Evolutionary conservation across 495 filamentous ascomycete genomes (phyloP), one percentile per base, ranked within the genome.

Genomic region (Pyrenopolyporus hunteri): DNA sequence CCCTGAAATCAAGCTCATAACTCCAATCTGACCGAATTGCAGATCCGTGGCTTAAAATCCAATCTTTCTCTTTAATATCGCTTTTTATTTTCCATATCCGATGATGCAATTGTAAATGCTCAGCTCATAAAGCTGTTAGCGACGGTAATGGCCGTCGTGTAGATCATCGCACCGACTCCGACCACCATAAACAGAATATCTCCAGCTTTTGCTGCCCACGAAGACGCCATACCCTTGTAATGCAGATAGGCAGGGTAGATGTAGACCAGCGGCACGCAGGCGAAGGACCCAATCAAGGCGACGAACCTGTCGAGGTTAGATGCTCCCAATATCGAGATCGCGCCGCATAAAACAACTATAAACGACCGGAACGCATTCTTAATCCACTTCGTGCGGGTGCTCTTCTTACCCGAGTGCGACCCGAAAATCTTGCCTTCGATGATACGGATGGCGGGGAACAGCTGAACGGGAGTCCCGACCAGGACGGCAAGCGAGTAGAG

Each of bases 241-340:
- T 89, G 86, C 52, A 88, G 63, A 45, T 73, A 84, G 3, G 85
- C 77, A 51, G 94, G 95, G 73, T 98, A 98, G 31, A 98, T 92
- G 71, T 97, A 97, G 40, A 98, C 93, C 43, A 98, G 76, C 8
- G 94, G 94, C 54, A 98, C 81, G 45, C 85, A 88, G 2, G 85
- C 85, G 53, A 85, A 81, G 14, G 74, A 79, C 0, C 85, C 85
- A 58, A 87, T 87, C 20, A 88, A 67, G 0, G 85, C 82, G 0
- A 88, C 85, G 55, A 88, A 88, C 40, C 80, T 80, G 67, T 88
- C 85, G 35, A 88, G 68, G 65, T 87, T 83, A 4, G 77, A 80
- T 0, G 85, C 82, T 2, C 85, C 85, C 0, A 78, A 6, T 4
- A 82, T 75, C 2, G 83, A 74, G 23, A 87, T 75, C 7, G 73